phyloP scores from a whole-genome alignment of 2,329 filamentous ascomycete species.

The Scleromitrula shiraiana region DNA sequence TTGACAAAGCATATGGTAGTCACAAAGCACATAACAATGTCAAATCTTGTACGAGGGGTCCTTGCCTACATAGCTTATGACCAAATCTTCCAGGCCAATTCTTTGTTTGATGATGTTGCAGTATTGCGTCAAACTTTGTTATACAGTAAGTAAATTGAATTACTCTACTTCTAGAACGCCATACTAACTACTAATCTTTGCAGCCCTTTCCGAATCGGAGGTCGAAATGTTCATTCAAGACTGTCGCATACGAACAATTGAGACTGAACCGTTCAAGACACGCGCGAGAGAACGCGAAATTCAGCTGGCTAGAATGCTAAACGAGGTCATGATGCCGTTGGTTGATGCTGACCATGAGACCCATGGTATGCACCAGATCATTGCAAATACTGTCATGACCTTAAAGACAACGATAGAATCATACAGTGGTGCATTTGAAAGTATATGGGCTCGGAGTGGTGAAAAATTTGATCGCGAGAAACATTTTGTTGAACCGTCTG shows the following conservation, averaged over 20 bases:
- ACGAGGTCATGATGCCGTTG: not conserved
- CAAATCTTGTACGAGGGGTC: not conserved
- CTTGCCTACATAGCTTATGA: not conserved
- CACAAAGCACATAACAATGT: not conserved
- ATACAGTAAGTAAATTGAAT: not conserved
- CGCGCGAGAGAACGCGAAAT: not conserved
- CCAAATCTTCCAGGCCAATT: not conserved
- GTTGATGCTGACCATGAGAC: not conserved
- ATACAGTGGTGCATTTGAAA: not conserved
- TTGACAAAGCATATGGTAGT: not conserved
- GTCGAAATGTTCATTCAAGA: not conserved
- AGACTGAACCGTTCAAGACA: not conserved
- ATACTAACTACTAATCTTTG: not conserved
- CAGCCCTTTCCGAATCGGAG: not conserved
- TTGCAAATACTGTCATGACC: not conserved
- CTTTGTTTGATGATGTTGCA: not conserved
- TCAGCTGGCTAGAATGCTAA: not conserved
- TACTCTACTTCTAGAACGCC: not conserved
- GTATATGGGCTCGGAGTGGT: not conserved
- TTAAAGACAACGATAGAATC: not conserved
- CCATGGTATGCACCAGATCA: not conserved
- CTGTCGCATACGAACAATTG: not conserved
- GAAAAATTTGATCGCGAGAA: not conserved
- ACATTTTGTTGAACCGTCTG: not conserved
- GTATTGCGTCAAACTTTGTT: not conserved